Evolutionary conservation across 306 rosid genomes (phyloP), one percentile per base, ranked within the genome.

Genomic region (Fragaria iinumae): DNA sequence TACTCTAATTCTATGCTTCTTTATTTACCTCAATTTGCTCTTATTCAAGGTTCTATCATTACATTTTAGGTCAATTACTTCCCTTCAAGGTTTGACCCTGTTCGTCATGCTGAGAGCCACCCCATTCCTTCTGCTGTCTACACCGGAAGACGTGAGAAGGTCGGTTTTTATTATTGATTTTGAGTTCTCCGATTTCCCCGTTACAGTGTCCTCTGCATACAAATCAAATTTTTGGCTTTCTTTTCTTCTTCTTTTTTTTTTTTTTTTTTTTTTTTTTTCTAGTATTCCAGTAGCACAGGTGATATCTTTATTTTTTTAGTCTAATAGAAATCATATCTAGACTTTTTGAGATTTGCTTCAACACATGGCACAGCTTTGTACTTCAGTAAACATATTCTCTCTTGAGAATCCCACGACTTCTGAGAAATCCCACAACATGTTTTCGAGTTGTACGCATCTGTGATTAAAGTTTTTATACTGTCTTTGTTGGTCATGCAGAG

Each of bases 51-150:
- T 44, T 39, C 3, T 77, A 56, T 64, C 88, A 73, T 32, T 80
- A n/a, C 64, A 76, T 29, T 55, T 68, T 64, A 93, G 98, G 90
- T 94, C 43, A 86, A 94, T 71, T 94, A 94, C 89, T 94, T 94
- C 86, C 98, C 98, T 44, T 94, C 98, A 13, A 94, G 93, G 82
- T 84, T 80, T 67, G 96, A 94, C 77, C 75, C 97, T 64, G 93
- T 77, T 72, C 90, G 97, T 68, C 93, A 94, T 65, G 97, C 98
- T 47, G 95, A 94, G 86, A 82, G 5, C 69, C 80, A 66, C 84
- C 98, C 97, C 25, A 79, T 83, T 82, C 95, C 98, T 71, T 52
- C 93, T 65, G 72, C 72, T 71, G 68, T 79, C 60, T 21, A 4
- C 72, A 43, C 47, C 23, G 97, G 95, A 73, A 89, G 41, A 74